Conservation (phyloP, 2,329 filamentous ascomycete genomes). For the Chaetomiaceae sp. region DNA sequence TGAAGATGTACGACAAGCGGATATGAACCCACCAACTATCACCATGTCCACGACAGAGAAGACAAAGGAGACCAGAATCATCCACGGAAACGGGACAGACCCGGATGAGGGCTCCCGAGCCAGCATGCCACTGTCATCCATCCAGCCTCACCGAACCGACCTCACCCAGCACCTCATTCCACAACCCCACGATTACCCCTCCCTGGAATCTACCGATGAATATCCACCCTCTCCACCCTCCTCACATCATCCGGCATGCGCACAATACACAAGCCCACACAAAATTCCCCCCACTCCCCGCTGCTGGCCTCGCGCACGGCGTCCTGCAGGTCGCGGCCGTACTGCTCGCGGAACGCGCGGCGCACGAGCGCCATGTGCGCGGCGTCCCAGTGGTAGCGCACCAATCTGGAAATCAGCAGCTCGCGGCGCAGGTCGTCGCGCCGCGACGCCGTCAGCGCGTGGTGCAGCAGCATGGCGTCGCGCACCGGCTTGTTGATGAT, state of each 20-base stretch:
- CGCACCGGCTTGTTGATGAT: conserved; percentile 93
- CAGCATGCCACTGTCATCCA: too few species aligned
- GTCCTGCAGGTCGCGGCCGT: conserved; percentile 66
- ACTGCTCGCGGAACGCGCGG: conserved; percentile 70
- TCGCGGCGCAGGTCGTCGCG: conserved; percentile 72
- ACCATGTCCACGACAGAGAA: too few species aligned
- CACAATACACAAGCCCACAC: conserved; percentile 60
- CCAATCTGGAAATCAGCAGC: conserved; percentile 78
- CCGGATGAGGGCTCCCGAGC: too few species aligned
- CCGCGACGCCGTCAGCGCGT: conserved; percentile 71
- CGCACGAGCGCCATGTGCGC: conserved; percentile 75
- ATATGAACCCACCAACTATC: too few species aligned
- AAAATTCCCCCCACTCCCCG: conserved; percentile 73
- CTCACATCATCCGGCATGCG: conserved; percentile 55
- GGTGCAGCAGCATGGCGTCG: conserved; percentile 83
- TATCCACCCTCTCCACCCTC: conserved; percentile 38
- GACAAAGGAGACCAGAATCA: too few species aligned
- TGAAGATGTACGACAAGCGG: too few species aligned
- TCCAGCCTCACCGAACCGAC: too few species aligned
- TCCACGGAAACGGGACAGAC: too few species aligned
- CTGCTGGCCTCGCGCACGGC: conserved; percentile 72
- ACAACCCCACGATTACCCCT: too few species aligned
- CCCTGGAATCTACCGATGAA: conserved; percentile 11
- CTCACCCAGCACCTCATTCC: too few species aligned
- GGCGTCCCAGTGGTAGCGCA: conserved; percentile 89